Evolutionary conservation across 192 early-diverging fungal species (phyloP).

Genomic region (Chytriomyces confervae): DNA sequence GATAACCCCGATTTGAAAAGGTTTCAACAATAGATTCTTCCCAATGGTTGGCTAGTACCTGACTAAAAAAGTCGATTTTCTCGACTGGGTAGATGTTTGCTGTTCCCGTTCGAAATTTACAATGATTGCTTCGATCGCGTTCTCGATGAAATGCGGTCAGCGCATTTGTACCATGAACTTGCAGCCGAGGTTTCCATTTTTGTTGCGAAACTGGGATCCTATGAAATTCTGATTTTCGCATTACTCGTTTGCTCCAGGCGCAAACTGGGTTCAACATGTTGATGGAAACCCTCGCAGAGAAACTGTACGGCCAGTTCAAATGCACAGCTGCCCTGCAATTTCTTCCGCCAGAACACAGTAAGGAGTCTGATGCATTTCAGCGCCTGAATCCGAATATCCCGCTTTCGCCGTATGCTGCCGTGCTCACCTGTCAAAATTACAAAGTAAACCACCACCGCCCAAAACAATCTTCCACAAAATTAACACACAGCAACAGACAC

Average conservation of each 20-base stretch:
- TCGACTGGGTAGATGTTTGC: conserved; percentile 35
- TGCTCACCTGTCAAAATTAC: too few relatives aligned
- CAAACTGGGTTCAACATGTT: conserved; percentile 62
- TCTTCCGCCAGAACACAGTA: neutral
- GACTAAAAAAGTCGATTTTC: neutral
- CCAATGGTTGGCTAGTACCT: too few relatives aligned
- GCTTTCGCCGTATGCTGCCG: too few relatives aligned
- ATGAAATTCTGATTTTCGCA: neutral
- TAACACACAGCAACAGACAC: conserved; percentile 35
- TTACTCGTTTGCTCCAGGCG: conserved; percentile 38
- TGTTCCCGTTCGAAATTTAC: conserved; percentile 59
- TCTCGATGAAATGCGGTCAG: conserved; percentile 45
- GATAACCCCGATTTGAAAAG: conserved; percentile 43
- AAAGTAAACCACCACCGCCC: neutral
- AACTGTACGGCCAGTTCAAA: conserved; percentile 57
- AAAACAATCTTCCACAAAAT: neutral
- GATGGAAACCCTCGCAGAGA: conserved; percentile 52
- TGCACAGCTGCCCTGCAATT: conserved; percentile 45
- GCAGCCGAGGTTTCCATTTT: conserved; percentile 52
- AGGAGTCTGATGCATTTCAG: too few relatives aligned
- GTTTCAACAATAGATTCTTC: conserved; percentile 28
- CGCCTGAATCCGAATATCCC: too few relatives aligned
- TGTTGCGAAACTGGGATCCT: neutral
- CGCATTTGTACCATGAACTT: conserved; percentile 63
- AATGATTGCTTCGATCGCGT: conserved; percentile 53